Evolutionary conservation across 1,284 basidiomycete species (phyloP), one percentile per base, ranked within the genome.

Genomic region (Lignosus rhinocerotis): DNA sequence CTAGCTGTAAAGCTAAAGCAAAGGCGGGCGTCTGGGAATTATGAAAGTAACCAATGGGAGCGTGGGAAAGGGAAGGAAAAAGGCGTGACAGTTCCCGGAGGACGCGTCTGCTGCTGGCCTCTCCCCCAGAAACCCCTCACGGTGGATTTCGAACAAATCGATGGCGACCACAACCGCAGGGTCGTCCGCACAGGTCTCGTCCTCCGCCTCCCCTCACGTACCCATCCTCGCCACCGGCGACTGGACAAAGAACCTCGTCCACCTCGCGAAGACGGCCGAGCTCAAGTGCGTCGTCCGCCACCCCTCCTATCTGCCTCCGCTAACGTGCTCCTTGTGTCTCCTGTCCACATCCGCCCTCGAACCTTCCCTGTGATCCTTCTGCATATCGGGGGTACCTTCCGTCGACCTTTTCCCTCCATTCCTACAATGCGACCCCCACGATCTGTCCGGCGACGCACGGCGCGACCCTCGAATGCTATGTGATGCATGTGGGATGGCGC

Each of bases 161-260:
- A 69, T 68, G 66, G 65, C 68, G 54, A 63, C 64, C 49, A 64
- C 58, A 45, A 55, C 64, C 51, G 58, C 65, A 49, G 62, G 64
- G 46, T 60, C 64, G 45, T 61, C 65, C 53, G 56, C 66, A 34
- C 53, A 56, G 46, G 56, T 62, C 51, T 56, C 64, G 41, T 59
- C 65, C 46, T 60, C 63, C 39, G 52, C 65, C 54, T 19, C 65
- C 33, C 55, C 67, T 14, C 42, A 38, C 62, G 59, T 53, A 10
- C 85, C 86, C 14, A 73, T 90, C 52, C 77, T 90, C 51, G 87
- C 89, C 5, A 85, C 84, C 17, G 89, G 89, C 7, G 88, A 92
- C 72, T 92, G 90, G 90, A 90, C 88, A 34, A 88, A 87, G 67
- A 88, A 90, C 72, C 80, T 92, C 46, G 86, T 92, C 48, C 88